Percentiles rank a stretch among this genome's conserved stretches.
Evolutionary conservation across 768 basidiomycete species (phyloP).

Genomic region (Serendipita sp.): DNA sequence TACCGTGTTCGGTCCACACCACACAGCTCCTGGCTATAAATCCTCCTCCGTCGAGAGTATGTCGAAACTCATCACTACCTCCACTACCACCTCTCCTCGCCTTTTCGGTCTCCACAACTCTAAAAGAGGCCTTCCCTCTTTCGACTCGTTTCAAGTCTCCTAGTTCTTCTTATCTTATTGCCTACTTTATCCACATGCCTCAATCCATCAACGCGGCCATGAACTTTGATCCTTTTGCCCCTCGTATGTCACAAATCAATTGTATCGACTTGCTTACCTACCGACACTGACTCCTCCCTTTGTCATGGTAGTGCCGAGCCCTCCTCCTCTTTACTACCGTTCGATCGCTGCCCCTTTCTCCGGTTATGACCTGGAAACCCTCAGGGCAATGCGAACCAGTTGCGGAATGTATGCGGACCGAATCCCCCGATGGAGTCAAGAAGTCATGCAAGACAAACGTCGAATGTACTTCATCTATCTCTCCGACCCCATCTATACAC

Average conservation of each 20-base stretch:
- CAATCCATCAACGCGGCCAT: background rate
- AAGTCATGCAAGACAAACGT: background rate
- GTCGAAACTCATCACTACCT: no score
- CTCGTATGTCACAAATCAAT: background rate
- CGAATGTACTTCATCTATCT: constrained; percentile 2
- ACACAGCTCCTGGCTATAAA: no score
- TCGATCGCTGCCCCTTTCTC: background rate
- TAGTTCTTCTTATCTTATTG: background rate
- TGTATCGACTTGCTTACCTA: no score
- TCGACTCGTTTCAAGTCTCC: background rate
- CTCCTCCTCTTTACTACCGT: background rate
- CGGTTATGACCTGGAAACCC: background rate
- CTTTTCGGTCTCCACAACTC: background rate
- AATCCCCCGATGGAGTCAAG: background rate
- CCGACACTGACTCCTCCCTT: background rate
- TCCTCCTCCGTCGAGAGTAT: no score
- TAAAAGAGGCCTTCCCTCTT: background rate
- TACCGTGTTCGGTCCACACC: no score
- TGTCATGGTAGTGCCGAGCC: background rate
- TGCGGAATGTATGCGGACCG: constrained; percentile 3
- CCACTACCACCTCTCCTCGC: background rate
- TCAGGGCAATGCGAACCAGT: background rate
- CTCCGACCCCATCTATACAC: background rate
- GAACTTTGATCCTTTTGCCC: constrained; percentile 4
- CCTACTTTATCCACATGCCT: background rate